phyloP scores from a whole-genome alignment of 148 eudicot genomes.

The Talinum fruticosum region DNA sequence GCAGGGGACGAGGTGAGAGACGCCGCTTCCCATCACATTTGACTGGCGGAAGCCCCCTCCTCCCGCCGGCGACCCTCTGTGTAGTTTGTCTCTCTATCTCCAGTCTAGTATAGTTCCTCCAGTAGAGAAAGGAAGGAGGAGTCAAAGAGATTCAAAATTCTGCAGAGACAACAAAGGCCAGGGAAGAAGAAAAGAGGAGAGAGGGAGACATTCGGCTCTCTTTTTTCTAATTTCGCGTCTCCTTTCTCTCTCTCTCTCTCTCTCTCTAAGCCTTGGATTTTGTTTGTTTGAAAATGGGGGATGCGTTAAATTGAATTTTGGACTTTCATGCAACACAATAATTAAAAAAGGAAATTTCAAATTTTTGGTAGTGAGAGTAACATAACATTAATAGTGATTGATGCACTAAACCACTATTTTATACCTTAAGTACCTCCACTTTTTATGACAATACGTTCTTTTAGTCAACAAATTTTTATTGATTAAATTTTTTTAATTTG shows the following conservation, averaged over 20 bases:
- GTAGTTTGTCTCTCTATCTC: background rate
- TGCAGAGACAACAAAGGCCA: background rate
- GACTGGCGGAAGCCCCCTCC: conserved; percentile 11
- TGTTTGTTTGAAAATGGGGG: conserved; percentile 5
- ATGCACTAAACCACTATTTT: too few relatives aligned
- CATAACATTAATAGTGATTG: too few relatives aligned
- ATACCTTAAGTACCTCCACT: too few relatives aligned
- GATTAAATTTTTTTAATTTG: too few relatives aligned
- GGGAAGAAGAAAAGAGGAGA: background rate
- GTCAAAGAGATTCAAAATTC: conserved; percentile 1
- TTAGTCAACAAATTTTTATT: too few relatives aligned
- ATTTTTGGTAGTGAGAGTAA: background rate
- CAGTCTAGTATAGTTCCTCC: background rate
- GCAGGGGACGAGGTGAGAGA: conserved; percentile 78
- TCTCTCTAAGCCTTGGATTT: conserved; percentile 6
- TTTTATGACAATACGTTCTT: too few relatives aligned
- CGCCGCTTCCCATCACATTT: conserved; percentile 80
- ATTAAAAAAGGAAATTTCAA: background rate
- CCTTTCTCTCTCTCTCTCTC: conserved; percentile 1
- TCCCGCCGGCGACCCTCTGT: conserved; percentile 1
- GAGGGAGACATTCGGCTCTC: background rate
- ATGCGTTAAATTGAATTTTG: background rate
- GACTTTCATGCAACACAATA: background rate
- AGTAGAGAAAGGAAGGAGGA: background rate
- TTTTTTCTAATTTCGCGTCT: background rate